Evolutionary conservation across 2,329 filamentous ascomycete genomes (phyloP).

Genomic region (Alternaria longipes): DNA sequence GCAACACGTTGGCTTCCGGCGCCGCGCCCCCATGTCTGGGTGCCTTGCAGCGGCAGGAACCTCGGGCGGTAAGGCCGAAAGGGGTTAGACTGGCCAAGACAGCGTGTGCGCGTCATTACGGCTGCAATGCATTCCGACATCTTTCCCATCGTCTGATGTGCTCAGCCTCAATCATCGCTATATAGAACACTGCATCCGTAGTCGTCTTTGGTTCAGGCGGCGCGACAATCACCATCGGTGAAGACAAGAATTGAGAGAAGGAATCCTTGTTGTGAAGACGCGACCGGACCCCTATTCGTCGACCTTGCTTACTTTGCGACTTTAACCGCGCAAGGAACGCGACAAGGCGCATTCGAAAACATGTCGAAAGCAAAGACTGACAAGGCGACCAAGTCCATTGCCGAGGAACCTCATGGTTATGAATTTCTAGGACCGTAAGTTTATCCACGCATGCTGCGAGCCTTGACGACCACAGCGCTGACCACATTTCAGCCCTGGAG

Average conservation of each 20-base stretch:
- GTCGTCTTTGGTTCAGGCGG: slow-evolving; percentile 8
- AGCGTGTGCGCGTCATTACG: slow-evolving; percentile 24
- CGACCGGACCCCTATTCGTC: slow-evolving; percentile 27
- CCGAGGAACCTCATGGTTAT: slow-evolving; percentile 49
- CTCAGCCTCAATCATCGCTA: slow-evolving; percentile 15
- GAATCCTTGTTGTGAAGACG: slow-evolving; percentile 10
- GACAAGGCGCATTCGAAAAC: slow-evolving; percentile 5
- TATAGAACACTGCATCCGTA: slow-evolving; percentile 13
- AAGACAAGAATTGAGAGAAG: background rate
- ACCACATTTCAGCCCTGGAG: slow-evolving; percentile 70
- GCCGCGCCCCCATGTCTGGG: slow-evolving; percentile 17
- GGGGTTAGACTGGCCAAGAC: slow-evolving; percentile 17
- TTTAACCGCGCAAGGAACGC: slow-evolving; percentile 2
- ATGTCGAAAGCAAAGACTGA: slow-evolving; percentile 41
- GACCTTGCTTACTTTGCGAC: slow-evolving; percentile 13
- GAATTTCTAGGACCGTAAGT: slow-evolving; percentile 54
- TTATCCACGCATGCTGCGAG: background rate
- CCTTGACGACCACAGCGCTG: slow-evolving; percentile 15
- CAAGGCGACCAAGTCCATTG: slow-evolving; percentile 19
- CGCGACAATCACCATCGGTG: slow-evolving; percentile 4
- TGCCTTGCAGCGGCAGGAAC: slow-evolving; percentile 24
- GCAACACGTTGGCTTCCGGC: slow-evolving; percentile 36
- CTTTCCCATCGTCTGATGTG: slow-evolving; percentile 30
- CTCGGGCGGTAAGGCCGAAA: slow-evolving; percentile 11
- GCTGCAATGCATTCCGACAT: slow-evolving; percentile 27